Percentiles rank a stretch among this genome's conserved stretches.
These are phyloP conservation scores for Psidium friedrichsthalianum DNA, from an alignment of 345 rosid genomes.

Conservation along the genomic window DNA sequence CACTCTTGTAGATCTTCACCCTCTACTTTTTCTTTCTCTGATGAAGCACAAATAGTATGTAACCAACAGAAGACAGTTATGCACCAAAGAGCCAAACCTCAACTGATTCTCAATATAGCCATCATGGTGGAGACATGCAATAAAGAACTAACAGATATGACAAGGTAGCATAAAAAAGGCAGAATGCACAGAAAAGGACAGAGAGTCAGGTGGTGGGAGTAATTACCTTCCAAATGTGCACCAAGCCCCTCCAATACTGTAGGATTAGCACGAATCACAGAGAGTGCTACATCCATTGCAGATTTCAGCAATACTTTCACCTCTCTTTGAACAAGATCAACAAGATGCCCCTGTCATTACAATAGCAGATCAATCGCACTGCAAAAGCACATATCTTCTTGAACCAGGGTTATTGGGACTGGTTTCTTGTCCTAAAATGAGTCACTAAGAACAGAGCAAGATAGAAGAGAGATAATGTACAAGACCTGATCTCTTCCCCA, in stretches of 20 bases:
- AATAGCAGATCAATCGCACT: slow-evolving; percentile 47
- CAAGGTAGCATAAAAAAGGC: background rate
- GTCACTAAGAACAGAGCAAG: background rate
- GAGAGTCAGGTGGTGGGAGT: background rate
- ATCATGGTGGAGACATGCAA: background rate
- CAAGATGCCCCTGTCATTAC: slow-evolving; percentile 61
- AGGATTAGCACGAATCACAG: slow-evolving; percentile 78
- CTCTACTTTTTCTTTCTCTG: slow-evolving; percentile 91
- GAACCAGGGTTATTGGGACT: background rate
- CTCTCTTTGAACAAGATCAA: slow-evolving; percentile 86
- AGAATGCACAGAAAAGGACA: background rate
- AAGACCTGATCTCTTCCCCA: slow-evolving; percentile 93
- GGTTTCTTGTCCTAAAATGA: background rate
- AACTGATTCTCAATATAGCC: background rate
- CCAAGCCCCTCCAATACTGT: slow-evolving; percentile 86
- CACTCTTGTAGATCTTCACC: slow-evolving; percentile 85
- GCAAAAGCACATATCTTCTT: background rate
- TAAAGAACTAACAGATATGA: background rate
- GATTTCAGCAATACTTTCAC: slow-evolving; percentile 69
- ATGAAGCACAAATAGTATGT: background rate
- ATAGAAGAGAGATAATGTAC: background rate
- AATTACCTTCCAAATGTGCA: slow-evolving; percentile 82
- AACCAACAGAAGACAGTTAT: background rate
- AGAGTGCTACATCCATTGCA: slow-evolving; percentile 63
- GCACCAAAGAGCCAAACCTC: background rate